Evolutionary conservation across 2,329 filamentous ascomycete genomes (phyloP).

Genomic region (Verticillium dahliae): DNA sequence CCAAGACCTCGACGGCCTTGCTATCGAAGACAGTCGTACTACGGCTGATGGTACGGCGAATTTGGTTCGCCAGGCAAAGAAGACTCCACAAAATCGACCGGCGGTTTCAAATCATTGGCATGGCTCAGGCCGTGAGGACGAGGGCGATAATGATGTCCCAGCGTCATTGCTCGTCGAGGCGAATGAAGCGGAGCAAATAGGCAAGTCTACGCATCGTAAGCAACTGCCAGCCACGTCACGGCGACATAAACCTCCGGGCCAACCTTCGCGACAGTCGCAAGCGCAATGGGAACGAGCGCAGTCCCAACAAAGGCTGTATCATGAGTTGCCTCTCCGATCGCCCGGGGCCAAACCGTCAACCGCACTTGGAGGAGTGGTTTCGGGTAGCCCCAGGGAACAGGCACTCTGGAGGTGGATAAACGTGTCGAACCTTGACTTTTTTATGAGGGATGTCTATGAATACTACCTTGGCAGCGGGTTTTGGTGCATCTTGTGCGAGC

Average conservation of each 20-base stretch:
- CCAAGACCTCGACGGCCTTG: slow-evolving; percentile 39
- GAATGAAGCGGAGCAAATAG: not conserved
- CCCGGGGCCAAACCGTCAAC: slow-evolving; percentile 18
- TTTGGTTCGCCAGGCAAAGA: not conserved
- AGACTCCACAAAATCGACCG: not conserved
- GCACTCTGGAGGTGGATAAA: slow-evolving; percentile 93
- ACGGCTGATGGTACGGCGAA: slow-evolving; percentile 31
- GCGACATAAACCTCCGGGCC: slow-evolving; percentile 26
- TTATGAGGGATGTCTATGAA: slow-evolving; percentile 76
- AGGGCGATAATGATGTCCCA: slow-evolving; percentile 55
- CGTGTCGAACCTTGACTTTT: slow-evolving; percentile 81
- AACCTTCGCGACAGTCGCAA: slow-evolving; percentile 35
- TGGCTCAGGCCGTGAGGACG: slow-evolving; percentile 33
- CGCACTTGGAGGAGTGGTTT: slow-evolving; percentile 18
- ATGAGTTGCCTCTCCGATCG: slow-evolving; percentile 23
- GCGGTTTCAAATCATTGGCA: slow-evolving; percentile 1
- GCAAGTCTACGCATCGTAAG: not conserved
- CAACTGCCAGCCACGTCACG: slow-evolving; percentile 14
- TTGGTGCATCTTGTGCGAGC: slow-evolving; percentile 73
- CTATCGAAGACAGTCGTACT: slow-evolving; percentile 37
- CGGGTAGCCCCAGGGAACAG: slow-evolving; percentile 53
- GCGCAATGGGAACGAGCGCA: slow-evolving; percentile 50
- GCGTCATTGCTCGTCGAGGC: slow-evolving; percentile 55
- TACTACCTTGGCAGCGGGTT: slow-evolving; percentile 81
- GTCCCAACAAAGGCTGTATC: slow-evolving; percentile 43